Percentiles rank a stretch among this genome's conserved stretches.
Conservation (phyloP, 371 early-diverging fungal species). For the Mucor lusitanicus region DNA sequence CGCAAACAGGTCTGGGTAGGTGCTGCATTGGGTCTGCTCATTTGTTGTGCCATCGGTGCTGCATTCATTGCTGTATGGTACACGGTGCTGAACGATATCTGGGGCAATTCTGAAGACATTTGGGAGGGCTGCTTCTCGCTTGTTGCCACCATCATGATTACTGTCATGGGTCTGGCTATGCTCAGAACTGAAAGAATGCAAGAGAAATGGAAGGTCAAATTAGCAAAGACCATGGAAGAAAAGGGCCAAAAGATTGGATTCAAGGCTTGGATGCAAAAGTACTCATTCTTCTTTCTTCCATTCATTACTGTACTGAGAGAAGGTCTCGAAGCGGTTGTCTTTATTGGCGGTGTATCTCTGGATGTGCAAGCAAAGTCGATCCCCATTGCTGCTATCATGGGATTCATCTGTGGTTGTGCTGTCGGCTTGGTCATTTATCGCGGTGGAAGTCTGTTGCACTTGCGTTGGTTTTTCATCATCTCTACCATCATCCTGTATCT, state of each 20-base stretch:
- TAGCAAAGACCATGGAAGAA: slow-evolving; percentile 54
- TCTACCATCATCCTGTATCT: slow-evolving; percentile 77
- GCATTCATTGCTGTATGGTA: slow-evolving; percentile 74
- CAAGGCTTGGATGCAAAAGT: slow-evolving; percentile 34
- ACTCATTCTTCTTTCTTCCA: slow-evolving; percentile 74
- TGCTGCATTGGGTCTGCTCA: slow-evolving; percentile 51
- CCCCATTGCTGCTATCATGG: slow-evolving; percentile 76
- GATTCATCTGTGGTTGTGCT: slow-evolving; percentile 62
- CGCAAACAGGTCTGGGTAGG: slow-evolving; percentile 70
- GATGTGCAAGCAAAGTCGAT: slow-evolving; percentile 67
- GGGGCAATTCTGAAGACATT: slow-evolving; percentile 66
- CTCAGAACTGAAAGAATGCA: slow-evolving; percentile 69
- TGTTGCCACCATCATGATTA: slow-evolving; percentile 67
- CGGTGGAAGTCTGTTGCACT: slow-evolving; percentile 64
- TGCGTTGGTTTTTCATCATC: slow-evolving; percentile 77
- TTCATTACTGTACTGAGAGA: slow-evolving; percentile 82
- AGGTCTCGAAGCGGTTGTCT: slow-evolving; percentile 80
- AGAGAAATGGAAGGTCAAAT: slow-evolving; percentile 70
- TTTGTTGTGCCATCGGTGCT: slow-evolving; percentile 70
- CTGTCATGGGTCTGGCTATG: slow-evolving; percentile 74
- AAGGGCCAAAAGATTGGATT: slow-evolving; percentile 17
- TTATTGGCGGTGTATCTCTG: slow-evolving; percentile 81
- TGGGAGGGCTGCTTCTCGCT: slow-evolving; percentile 80
- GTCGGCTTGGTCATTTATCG: slow-evolving; percentile 73
- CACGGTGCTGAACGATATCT: slow-evolving; percentile 34